Base-by-base conservation (phyloP, 2,329 filamentous ascomycete species). In the Diaporthe sp. region DNA sequence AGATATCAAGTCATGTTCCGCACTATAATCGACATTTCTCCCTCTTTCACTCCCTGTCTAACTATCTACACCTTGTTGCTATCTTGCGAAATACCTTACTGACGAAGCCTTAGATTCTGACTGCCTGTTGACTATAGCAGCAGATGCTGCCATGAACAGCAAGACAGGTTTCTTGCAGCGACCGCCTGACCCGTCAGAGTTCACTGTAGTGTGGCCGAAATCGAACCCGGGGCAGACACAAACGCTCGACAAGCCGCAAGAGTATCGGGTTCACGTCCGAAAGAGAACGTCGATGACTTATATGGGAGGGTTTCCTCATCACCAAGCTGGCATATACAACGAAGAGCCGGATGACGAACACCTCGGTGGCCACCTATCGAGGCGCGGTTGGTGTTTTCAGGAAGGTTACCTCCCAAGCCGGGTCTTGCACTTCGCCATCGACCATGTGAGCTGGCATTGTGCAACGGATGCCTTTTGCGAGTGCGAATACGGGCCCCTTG, bases 311-410 rank as follows among this genome's bases (percentile, higher is more conserved):
- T 57, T 39, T 3, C 46, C 49, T 28, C 46, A 71, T 22, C 67
- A 71, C 12, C 25, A 68, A 19, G n/a, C 39, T 19, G 28, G 34
- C 15, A 2, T 8, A 6, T 42, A 39, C 37, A 28, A 60, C 19
- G 68, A 57, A 2, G n/a, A 31, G 17, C 13, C 49, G 12, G 49
- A 51, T 12, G 53, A 44, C 70, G 37, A 72, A 53, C 19, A 60
- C 1, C 42, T 49, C 0, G 31, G 57, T 1, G 31, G 53, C 37
- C 25, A 60, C n/a, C 31, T 71, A n/a, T 71, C 49, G 12, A 55
- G 12, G n/a, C 49, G 67, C 49, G 49, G 46, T 2, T 71, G 67
- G 46, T 71, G 67, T n/a, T 57, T 55, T 3, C 67, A 71, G 22
- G 67, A 55, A 4, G 28, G 19, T 6, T 10, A n/a, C 5, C 46